Conservation (phyloP, 2,329 filamentous ascomycete species). For the Magnaporthales sp. region DNA sequence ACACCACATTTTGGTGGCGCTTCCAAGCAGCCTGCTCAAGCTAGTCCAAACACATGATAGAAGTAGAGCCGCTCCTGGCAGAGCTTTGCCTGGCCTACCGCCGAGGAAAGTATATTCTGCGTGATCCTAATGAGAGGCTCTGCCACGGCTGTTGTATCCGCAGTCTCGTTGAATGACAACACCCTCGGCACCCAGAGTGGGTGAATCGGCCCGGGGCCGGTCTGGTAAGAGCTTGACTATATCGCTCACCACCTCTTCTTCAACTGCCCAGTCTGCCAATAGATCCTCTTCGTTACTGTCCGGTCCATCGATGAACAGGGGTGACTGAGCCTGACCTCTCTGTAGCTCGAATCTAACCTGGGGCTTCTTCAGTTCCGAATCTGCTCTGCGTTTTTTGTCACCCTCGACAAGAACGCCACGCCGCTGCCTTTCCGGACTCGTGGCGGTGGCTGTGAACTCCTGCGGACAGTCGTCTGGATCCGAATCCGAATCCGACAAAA, state of each 20-base stretch:
- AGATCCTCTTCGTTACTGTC: neutral
- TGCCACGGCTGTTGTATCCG: neutral
- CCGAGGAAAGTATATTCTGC: neutral
- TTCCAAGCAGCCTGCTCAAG: neutral
- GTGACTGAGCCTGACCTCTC: neutral
- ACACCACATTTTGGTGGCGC: neutral
- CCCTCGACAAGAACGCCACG: neutral
- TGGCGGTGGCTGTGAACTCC: neutral
- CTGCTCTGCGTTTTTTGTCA: neutral
- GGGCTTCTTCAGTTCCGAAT: neutral
- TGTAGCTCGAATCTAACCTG: neutral
- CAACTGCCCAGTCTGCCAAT: neutral
- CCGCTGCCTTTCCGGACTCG: neutral
- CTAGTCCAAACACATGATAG: neutral
- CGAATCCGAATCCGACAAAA: neutral
- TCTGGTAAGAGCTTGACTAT: neutral
- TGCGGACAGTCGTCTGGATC: neutral
- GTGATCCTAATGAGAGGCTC: neutral
- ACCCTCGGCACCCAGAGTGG: neutral
- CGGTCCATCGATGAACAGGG: neutral
- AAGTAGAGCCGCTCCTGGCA: neutral
- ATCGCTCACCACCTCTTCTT: neutral
- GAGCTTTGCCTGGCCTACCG: neutral
- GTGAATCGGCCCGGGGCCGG: neutral
- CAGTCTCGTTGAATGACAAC: neutral